phyloP scores from a whole-genome alignment of 2,329 filamentous ascomycete genomes.

The Fusarium sp. region DNA sequence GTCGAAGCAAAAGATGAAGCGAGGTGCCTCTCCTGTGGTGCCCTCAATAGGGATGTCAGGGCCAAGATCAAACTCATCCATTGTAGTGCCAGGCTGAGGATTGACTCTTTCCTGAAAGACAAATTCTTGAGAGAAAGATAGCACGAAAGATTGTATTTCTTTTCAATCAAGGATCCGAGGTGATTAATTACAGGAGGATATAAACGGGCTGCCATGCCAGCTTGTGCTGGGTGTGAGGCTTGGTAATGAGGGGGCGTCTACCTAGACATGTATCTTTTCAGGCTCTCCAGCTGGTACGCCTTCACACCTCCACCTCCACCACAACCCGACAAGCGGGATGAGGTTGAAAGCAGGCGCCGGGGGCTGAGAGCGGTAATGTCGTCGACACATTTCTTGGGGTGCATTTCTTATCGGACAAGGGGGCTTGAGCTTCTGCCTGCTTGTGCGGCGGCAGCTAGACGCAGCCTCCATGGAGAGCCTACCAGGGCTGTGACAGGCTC shows the following conservation, averaged over 20 bases:
- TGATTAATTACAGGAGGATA: background rate
- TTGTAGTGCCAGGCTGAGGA: background rate
- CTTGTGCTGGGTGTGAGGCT: background rate
- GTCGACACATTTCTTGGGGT: background rate
- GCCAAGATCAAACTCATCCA: background rate
- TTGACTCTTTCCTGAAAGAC: background rate
- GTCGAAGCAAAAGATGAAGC: constrained; percentile 28
- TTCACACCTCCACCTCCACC: background rate
- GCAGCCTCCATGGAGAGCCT: background rate
- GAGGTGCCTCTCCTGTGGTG: background rate
- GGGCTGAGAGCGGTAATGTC: background rate
- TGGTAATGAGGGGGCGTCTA: background rate
- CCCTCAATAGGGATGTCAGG: background rate
- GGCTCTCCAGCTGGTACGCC: background rate
- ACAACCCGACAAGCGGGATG: background rate
- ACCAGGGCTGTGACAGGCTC: constrained; percentile 6
- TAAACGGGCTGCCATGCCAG: background rate
- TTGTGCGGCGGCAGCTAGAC: background rate
- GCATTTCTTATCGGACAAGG: background rate
- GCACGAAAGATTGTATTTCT: background rate
- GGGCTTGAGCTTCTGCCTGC: background rate
- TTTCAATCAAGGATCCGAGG: background rate
- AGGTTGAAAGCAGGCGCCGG: constrained; percentile 1
- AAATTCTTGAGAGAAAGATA: background rate
- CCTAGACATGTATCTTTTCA: background rate